Evolutionary conservation across 1,284 basidiomycete genomes (phyloP), one percentile per base, ranked within the genome.

Genomic region (Melampsora americana): DNA sequence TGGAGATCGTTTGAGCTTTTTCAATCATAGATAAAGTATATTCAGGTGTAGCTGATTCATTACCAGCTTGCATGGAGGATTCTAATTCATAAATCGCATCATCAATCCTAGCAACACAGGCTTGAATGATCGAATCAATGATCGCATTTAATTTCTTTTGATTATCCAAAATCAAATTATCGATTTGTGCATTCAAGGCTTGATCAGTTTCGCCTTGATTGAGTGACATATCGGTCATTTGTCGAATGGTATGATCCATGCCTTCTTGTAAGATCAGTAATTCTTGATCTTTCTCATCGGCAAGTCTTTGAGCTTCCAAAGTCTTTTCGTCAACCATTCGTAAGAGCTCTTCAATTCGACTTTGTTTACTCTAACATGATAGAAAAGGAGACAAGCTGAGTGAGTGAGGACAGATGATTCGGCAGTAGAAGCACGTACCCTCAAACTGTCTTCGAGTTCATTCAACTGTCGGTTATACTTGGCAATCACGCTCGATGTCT

Each of bases 21-120:
- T 99, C 96, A 81, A 99, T 93, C 90, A 99, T 94, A 12, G 96
- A 98, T 30, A 98, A 85, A 0, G 95, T 96, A 83, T 98, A 99
- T 82, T 97, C 95, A 18, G 96, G 95, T 0, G 96, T 99, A 9
- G 95, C 94, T 79, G 92, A 95, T 78, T 91, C 88, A 85, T 98
- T 98, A 60, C 95, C 96, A 7, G 90, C 90, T 80, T 94, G 91
- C 59, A 92, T 90, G 11, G 94, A 93, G 6, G 95, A 95, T 84
- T 99, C 95, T 69, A 99, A 87, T 84, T 98, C 95, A 84, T 98
- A 99, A 80, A 98, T 92, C 3, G 92, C 89, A 82, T 98, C 95
- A 81, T 99, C 96, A 65, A 99, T 89, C 84, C 98, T 98, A 80
- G 95, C 92, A 48, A 95, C 92, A 82, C 95, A 98, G 11, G 93